phyloP scores from a whole-genome alignment of 129 eudicot species.

The Apium graveolens region DNA sequence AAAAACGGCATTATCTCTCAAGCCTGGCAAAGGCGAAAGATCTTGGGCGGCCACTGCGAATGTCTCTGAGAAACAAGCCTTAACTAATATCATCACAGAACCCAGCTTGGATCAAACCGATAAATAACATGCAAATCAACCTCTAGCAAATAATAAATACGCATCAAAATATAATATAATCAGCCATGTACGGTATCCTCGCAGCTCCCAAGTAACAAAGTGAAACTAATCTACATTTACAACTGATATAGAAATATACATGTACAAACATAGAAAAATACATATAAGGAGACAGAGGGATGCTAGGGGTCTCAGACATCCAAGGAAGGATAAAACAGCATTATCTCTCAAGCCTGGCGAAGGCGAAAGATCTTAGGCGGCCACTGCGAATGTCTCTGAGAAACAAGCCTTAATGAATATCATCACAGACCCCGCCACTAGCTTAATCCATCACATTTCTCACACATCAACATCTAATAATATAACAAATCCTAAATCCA shows the following conservation, averaged over 20 bases:
- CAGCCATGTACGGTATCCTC: background rate
- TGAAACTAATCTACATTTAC: background rate
- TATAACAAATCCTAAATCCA: background rate
- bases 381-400: slow-evolving; percentile 29
- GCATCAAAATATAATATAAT: background rate
- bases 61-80: slow-evolving; percentile 24
- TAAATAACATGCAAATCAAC: background rate
- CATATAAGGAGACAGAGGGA: background rate
- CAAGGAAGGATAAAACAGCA: slow-evolving; percentile 16
- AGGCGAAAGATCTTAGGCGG: slow-evolving; percentile 32
- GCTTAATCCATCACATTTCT: background rate
- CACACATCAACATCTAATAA: background rate
- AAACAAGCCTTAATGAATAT: slow-evolving; percentile 12
- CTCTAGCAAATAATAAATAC: background rate
- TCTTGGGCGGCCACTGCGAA: slow-evolving; percentile 30
- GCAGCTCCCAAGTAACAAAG: background rate
- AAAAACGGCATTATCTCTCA: background rate
- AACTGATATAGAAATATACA: too few species aligned
- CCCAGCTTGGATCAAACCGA: background rate
- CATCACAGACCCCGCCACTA: background rate
- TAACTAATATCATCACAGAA: background rate
- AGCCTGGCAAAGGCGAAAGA: slow-evolving; percentile 31
- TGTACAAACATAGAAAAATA: background rate
- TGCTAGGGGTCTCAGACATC: slow-evolving; percentile 3
- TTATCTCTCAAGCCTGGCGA: slow-evolving; percentile 28